Conservation (phyloP, 768 basidiomycete genomes). For the Mrakia hoshinonis region DNA sequence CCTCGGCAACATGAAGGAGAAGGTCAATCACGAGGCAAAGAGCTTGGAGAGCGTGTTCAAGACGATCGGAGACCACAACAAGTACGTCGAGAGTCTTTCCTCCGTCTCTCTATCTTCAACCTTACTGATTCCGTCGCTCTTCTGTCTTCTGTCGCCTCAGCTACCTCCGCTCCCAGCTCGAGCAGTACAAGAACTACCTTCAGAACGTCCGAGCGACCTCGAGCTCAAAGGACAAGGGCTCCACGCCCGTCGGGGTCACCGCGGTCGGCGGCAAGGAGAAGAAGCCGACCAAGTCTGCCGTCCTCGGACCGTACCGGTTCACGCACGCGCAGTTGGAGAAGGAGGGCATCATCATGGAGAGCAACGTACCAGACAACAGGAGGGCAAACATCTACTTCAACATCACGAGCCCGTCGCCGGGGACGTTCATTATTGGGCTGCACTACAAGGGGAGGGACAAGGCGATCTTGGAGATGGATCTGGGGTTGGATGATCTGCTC, state of each 20-base stretch:
- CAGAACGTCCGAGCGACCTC: constrained; percentile 92
- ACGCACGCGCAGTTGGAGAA: constrained; percentile 98
- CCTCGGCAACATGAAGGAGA: constrained; percentile 91
- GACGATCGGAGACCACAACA: constrained; percentile 98
- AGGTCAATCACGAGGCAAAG: constrained; percentile 83
- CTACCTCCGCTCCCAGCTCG: constrained; percentile 87
- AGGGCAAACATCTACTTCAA: constrained; percentile 99
- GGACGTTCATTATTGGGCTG: constrained; percentile 95
- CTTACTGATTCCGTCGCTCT: not conserved
- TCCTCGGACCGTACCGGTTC: constrained; percentile 91
- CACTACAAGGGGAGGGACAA: constrained; percentile 99
- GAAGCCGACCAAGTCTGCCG: constrained; percentile 73
- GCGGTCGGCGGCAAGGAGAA: constrained; percentile 96
- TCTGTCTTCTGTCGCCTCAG: not conserved
- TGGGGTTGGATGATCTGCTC: constrained; percentile 94
- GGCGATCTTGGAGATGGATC: constrained; percentile 98
- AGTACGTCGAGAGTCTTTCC: constrained; percentile 35
- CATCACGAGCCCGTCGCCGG: constrained; percentile 92
- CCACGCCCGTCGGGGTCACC: constrained; percentile 70
- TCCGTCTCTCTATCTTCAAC: not conserved
- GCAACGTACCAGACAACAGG: constrained; percentile 98
- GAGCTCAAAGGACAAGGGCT: constrained; percentile 67
- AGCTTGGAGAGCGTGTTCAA: constrained; percentile 95
- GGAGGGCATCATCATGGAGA: constrained; percentile 97
- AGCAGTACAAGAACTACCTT: constrained; percentile 98